These are phyloP conservation scores for Eutrema japonicum DNA, from an alignment of 345 rosid genomes.

Conservation along the genomic window DNA sequence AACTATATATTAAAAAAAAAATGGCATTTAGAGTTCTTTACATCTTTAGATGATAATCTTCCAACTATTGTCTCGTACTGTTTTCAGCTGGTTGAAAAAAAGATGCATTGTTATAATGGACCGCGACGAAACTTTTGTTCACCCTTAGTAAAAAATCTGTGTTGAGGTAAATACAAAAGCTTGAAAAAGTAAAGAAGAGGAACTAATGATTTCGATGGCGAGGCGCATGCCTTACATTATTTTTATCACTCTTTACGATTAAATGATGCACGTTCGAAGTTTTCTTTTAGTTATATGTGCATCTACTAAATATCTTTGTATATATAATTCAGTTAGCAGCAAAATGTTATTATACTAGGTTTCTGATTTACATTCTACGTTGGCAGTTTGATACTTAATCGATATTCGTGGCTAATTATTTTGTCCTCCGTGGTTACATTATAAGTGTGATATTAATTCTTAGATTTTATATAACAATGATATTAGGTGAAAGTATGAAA, in stretches of 20 bases:
- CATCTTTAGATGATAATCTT: background rate
- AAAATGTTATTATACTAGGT: background rate
- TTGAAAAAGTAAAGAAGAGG: background rate
- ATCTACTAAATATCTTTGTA: background rate
- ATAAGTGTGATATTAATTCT: too few species aligned
- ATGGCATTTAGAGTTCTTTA: background rate
- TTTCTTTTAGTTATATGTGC: background rate
- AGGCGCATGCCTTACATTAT: slow-evolving; percentile 39
- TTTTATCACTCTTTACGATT: slow-evolving; percentile 31
- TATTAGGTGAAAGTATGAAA: too few species aligned
- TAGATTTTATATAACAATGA: too few species aligned
- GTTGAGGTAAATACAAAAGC: background rate
- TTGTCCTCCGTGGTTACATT: too few species aligned
- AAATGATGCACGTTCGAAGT: slow-evolving; percentile 17
- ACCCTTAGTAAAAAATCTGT: background rate
- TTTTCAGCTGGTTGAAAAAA: background rate
- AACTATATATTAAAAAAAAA: too few species aligned
- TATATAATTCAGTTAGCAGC: background rate
- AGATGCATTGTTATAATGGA: background rate
- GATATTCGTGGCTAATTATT: background rate
- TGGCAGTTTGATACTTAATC: background rate
- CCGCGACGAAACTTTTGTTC: background rate
- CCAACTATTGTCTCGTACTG: background rate
- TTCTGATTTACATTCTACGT: background rate
- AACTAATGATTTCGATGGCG: slow-evolving; percentile 31